These are phyloP conservation scores for Agroathelia rolfsii DNA, from an alignment of 1,284 basidiomycete species.

Conservation along the genomic window DNA sequence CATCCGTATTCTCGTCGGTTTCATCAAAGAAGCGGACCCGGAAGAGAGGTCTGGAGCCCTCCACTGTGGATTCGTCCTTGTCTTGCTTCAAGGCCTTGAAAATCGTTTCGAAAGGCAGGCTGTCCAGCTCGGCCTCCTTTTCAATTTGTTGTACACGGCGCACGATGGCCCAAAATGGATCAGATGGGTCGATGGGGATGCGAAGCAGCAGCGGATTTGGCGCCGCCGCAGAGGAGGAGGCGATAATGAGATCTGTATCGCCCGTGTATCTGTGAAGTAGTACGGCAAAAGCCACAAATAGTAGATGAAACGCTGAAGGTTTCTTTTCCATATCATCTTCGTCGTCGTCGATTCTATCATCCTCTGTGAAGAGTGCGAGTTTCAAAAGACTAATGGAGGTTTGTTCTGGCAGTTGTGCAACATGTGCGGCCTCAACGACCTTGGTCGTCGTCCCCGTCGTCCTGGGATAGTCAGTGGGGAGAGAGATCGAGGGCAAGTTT, in stretches of 20 bases:
- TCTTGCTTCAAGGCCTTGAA: constrained; percentile 66
- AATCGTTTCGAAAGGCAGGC: constrained; percentile 76
- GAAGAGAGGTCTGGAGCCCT: constrained; percentile 64
- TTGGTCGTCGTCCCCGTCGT: constrained; percentile 65
- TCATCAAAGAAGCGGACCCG: constrained; percentile 96
- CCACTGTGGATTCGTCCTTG: constrained; percentile 42
- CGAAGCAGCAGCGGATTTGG: constrained; percentile 80
- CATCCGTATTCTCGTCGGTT: constrained; percentile 64
- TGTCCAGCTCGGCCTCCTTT: constrained; percentile 76
- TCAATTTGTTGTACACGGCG: constrained; percentile 79
- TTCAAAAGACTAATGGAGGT: constrained; percentile 66
- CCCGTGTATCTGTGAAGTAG: constrained; percentile 93
- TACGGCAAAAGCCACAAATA: constrained; percentile 86
- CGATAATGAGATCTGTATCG: constrained; percentile 91
- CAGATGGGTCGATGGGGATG: constrained; percentile 75
- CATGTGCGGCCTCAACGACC: constrained; percentile 72
- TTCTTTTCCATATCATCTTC: constrained; percentile 31
- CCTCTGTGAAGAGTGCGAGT: constrained; percentile 63
- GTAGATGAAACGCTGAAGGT: constrained; percentile 85
- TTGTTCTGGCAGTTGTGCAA: constrained; percentile 55
- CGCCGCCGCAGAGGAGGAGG: constrained; percentile 76
- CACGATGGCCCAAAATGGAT: constrained; percentile 92
- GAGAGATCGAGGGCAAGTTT: constrained; percentile 80
- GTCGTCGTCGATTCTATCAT: constrained; percentile 40
- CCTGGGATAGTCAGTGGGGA: constrained; percentile 95